Base-by-base conservation (phyloP, 768 basidiomycete genomes). In the Cystofilobasidium ferigula region DNA sequence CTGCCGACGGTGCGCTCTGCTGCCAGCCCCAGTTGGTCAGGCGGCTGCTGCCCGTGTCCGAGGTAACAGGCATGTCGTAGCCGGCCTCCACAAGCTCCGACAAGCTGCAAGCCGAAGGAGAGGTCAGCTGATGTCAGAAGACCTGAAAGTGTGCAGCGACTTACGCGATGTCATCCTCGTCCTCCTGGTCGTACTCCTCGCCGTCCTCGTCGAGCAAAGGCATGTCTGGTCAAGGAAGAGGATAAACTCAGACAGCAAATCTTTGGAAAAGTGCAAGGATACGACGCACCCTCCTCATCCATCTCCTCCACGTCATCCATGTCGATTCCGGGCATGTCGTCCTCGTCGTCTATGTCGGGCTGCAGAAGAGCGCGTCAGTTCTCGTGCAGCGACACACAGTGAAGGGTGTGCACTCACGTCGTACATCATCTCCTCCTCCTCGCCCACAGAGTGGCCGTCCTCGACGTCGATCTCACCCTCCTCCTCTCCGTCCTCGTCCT, bases 401-500 rank as follows among this genome's bases (percentile, higher is more conserved):
- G 28, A 22, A 18, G 30, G 26, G 48, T 20, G 28, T 13, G 36
- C 35, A 62, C 67, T 63, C 24, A 68, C 67, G 36, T 62, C 61
- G 56, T 58, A 68, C 42, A 63, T 42, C 61, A 84, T 75, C 24
- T 83, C 86, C 51, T 72, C 71, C 1, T 82, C 86, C 36, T 82
- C 85, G 9, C 71, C 69, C 4, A 43, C 14, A 28, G 57, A 59
- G 8, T 69, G 66, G 3, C 59, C 48, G 5, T 78, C 83, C 34
- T 83, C 84, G 10, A 10, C 57, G 12, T 59, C 59, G n/a, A 24
- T 32, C 1, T 26, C 61, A 26, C 84, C 71, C 18, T 71, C 70
- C 51, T 63, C 67, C 40, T 71, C 87, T 0, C 84, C 85, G 56
- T 83, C 82, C 0, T 87, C 88, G 1, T 85, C 86, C 67, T 87